Evolutionary conservation across 768 basidiomycete genomes (phyloP).

Genomic region (Psilocybe subaeruginosa): DNA sequence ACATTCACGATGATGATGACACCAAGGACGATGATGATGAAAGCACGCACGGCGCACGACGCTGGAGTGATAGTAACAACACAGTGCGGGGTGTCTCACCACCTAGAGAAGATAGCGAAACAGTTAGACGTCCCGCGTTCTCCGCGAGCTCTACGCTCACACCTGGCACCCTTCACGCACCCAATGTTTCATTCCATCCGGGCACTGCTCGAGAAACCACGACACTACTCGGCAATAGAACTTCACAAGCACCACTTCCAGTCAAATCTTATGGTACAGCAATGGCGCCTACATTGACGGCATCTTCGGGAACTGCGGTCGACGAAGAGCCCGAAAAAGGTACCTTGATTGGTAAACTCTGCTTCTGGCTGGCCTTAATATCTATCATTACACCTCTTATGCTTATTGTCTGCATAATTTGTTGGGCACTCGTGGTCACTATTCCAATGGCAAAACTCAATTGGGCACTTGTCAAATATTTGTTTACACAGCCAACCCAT

Average conservation of each 20-base stretch:
- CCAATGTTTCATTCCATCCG: slow-evolving; percentile 47
- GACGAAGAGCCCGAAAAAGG: slow-evolving; percentile 36
- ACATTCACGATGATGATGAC: slow-evolving; percentile 36
- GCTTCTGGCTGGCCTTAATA: slow-evolving; percentile 82
- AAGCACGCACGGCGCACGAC: slow-evolving; percentile 26
- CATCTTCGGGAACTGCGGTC: slow-evolving; percentile 30
- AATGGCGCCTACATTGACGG: slow-evolving; percentile 31
- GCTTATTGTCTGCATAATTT: slow-evolving; percentile 83
- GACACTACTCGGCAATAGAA: slow-evolving; percentile 39
- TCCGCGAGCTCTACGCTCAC: slow-evolving; percentile 48
- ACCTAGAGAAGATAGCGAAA: slow-evolving; percentile 21
- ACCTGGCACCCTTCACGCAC: slow-evolving; percentile 36
- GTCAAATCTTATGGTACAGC: slow-evolving; percentile 77
- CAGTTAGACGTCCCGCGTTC: slow-evolving; percentile 34
- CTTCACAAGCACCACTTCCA: slow-evolving; percentile 38
- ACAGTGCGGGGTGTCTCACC: slow-evolving; percentile 40
- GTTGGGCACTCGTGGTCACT: slow-evolving; percentile 95
- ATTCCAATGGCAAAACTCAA: slow-evolving; percentile 98
- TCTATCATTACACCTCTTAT: slow-evolving; percentile 87
- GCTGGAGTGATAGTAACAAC: slow-evolving; percentile 37
- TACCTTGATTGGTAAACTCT: slow-evolving; percentile 63
- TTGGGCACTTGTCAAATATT: slow-evolving; percentile 89
- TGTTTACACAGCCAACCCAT: slow-evolving; percentile 76
- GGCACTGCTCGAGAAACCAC: slow-evolving; percentile 48
- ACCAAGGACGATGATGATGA: slow-evolving; percentile 41